Evolutionary conservation across 2,329 filamentous ascomycete species (phyloP).

Genomic region (Emergomyces orientalis): DNA sequence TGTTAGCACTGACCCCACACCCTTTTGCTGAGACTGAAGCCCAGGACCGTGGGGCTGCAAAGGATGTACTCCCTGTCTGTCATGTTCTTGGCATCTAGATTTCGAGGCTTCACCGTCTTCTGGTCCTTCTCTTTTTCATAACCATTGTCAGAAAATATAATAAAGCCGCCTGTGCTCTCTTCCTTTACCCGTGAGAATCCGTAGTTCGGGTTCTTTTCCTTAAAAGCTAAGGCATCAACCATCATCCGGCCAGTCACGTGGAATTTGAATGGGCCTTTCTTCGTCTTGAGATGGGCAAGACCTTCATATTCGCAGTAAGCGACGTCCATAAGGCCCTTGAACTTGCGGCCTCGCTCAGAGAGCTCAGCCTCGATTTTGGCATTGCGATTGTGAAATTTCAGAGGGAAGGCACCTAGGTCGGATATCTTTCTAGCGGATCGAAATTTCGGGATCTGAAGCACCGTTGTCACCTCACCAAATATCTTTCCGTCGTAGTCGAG

Average conservation of each 20-base stretch:
- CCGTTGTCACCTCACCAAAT: conserved; percentile 18
- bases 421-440: no score
- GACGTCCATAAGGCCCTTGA: conserved; percentile 11
- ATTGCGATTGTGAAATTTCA: conserved; percentile 18
- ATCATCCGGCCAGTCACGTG: conserved; percentile 12
- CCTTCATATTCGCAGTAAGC: no score
- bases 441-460: conserved; percentile 16
- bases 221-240: conserved; percentile 12
- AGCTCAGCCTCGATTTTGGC: conserved; percentile 10
- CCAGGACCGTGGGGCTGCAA: no score
- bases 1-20: conserved; percentile 10
- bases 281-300: no score
- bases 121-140: not conserved
- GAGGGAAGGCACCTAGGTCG: no score
- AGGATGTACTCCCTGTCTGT: conserved; percentile 10
- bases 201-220: no score
- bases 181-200: conserved; percentile 7
- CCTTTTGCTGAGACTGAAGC: no score
- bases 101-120: conserved; percentile 4
- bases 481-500: conserved; percentile 22
- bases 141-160: not conserved
- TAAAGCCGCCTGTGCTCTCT: not conserved
- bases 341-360: conserved; percentile 11
- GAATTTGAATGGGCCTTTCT: conserved; percentile 5
- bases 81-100: conserved; percentile 9